Evolutionary conservation across 1,284 basidiomycete species (phyloP).

Genomic region (Ustilago sp.): DNA sequence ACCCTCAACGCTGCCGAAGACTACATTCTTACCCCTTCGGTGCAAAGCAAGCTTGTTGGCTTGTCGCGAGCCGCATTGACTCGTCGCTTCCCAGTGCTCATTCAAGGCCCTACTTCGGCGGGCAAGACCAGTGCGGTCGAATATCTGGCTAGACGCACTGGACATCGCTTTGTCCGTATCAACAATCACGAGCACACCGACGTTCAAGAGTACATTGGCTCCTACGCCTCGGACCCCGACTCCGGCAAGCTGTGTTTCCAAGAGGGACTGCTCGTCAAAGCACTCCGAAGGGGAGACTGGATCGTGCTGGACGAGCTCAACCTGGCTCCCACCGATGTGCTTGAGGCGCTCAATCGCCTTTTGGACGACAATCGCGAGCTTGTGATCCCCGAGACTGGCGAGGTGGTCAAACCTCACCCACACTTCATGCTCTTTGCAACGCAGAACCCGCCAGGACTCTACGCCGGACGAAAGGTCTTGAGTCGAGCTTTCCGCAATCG

Average conservation of each 20-base stretch:
- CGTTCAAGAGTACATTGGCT: conserved; percentile 96
- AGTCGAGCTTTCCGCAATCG: conserved; percentile 97
- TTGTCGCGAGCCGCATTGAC: conserved; percentile 91
- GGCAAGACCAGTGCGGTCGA: conserved; percentile 98
- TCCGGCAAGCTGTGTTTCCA: conserved; percentile 94
- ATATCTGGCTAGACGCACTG: conserved; percentile 91
- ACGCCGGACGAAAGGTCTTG: conserved; percentile 93
- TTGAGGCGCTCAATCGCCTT: conserved; percentile 95
- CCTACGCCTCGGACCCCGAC: conserved; percentile 90
- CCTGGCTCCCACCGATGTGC: conserved; percentile 95
- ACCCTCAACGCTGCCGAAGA: conserved; percentile 74
- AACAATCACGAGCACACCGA: conserved; percentile 99
- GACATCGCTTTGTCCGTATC: conserved; percentile 96
- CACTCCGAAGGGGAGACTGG: conserved; percentile 93
- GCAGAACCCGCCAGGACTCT: conserved; percentile 97
- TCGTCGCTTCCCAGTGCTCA: conserved; percentile 90
- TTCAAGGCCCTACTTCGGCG: conserved; percentile 97
- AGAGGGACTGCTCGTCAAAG: conserved; percentile 89
- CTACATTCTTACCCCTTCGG: conserved; percentile 95
- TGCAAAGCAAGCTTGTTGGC: conserved; percentile 92
- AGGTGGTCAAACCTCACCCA: conserved; percentile 91
- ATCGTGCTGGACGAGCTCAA: conserved; percentile 98
- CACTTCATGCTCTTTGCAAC: conserved; percentile 99
- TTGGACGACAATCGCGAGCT: conserved; percentile 98
- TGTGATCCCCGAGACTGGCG: conserved; percentile 94